These are phyloP conservation scores for Trichoderma parareesei DNA, from an alignment of 495 filamentous ascomycete species.

Conservation along the genomic window DNA sequence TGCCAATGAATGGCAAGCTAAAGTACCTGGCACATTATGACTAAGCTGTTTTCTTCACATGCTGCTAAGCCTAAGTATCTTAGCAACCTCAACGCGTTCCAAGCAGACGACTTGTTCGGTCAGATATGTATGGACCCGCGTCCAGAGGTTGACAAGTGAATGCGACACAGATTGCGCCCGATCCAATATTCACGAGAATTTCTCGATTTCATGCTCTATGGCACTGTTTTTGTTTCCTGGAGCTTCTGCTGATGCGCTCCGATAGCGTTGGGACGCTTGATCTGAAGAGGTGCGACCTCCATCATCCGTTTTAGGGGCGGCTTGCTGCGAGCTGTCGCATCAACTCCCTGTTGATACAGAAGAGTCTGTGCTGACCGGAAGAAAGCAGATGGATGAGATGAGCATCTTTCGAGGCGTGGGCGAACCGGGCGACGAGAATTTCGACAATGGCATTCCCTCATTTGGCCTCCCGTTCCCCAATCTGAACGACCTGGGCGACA, in stretches of 20 bases:
- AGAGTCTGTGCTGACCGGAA: background rate
- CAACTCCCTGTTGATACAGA: background rate
- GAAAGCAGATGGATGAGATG: background rate
- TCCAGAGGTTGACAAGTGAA: background rate
- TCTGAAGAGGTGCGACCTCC: background rate
- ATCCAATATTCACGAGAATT: background rate
- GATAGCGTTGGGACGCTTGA: conserved; percentile 1
- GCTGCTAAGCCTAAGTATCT: background rate
- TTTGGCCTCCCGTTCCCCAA: background rate
- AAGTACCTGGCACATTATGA: too few relatives aligned
- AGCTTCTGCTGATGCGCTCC: background rate
- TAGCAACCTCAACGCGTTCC: background rate
- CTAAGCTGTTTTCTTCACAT: too few relatives aligned
- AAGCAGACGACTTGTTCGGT: background rate
- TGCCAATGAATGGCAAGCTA: too few relatives aligned
- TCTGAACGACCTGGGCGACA: background rate
- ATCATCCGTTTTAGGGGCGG: background rate
- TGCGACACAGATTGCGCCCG: background rate
- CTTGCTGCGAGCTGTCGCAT: background rate
- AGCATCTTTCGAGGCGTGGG: background rate
- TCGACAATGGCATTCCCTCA: background rate
- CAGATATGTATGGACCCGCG: conserved; percentile 2
- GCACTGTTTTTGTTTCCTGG: background rate
- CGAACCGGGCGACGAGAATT: background rate
- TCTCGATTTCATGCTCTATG: background rate